Evolutionary conservation across 371 early-diverging fungal genomes (phyloP).

Genomic region (Dichotomocladium elegans): DNA sequence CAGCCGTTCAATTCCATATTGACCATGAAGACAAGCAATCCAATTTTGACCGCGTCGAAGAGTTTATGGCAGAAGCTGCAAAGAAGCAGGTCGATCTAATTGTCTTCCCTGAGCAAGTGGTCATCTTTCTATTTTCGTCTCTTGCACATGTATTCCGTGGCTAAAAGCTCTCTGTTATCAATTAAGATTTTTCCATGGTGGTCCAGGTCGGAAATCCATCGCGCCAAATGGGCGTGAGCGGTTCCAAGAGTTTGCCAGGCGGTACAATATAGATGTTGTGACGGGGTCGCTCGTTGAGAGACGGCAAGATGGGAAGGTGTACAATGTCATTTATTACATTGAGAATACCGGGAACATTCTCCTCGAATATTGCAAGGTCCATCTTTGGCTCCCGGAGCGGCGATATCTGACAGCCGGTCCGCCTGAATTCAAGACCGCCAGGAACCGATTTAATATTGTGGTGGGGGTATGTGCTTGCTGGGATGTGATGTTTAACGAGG

Average conservation of each 20-base stretch:
- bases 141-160: too few species aligned
- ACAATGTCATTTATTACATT: slow-evolving; percentile 25
- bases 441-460: slow-evolving; percentile 19
- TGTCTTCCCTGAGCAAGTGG: slow-evolving; percentile 14
- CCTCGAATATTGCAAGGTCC: slow-evolving; percentile 22
- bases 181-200: slow-evolving; percentile 1
- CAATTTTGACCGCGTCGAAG: slow-evolving; percentile 8
- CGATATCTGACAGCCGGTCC: slow-evolving; percentile 7
- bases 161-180: too few species aligned
- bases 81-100: slow-evolving; percentile 9
- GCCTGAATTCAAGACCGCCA: slow-evolving; percentile 10
- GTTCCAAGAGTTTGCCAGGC: slow-evolving; percentile 13
- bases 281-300: too few species aligned
- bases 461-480: slow-evolving; percentile 27
- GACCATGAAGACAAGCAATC: neutral
- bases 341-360: slow-evolving; percentile 21
- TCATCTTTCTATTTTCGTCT: too few species aligned
- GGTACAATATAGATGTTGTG: slow-evolving; percentile 25
- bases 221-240: neutral
- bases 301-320: slow-evolving; percentile 11
- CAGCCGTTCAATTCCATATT: slow-evolving; percentile 8
- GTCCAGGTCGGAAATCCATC: neutral
- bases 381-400: slow-evolving; percentile 24
- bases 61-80: slow-evolving; percentile 2
- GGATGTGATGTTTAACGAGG: slow-evolving; percentile 26